Conservation (phyloP, 140 eudicot genomes). For the Ambrosia hybrid region DNA sequence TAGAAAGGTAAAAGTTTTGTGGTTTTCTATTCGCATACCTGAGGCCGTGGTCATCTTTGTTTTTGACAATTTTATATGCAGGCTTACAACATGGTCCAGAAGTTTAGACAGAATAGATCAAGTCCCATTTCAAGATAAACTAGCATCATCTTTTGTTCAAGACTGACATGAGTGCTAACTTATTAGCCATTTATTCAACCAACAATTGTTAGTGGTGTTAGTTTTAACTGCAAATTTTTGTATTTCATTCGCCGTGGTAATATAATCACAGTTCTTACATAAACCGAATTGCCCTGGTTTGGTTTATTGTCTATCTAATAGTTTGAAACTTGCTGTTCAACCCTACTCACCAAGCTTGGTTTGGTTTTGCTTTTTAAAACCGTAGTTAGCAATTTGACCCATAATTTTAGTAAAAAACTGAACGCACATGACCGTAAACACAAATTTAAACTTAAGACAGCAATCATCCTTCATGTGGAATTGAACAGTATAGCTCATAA, state of each 20-base stretch:
- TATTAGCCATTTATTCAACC: neutral
- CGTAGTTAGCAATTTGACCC: neutral
- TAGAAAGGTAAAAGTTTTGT: slow-evolving; percentile 59
- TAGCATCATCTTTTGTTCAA: neutral
- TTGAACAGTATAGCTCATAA: slow-evolving; percentile 23
- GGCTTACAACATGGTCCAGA: slow-evolving; percentile 77
- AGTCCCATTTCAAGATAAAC: slow-evolving; percentile 30
- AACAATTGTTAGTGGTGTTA: neutral
- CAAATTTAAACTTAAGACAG: neutral
- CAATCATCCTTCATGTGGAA: slow-evolving; percentile 5
- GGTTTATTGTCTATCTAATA: no score
- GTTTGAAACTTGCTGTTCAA: no score
- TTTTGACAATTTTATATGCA: slow-evolving; percentile 22
- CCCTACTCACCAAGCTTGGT: no score
- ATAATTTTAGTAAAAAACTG: neutral
- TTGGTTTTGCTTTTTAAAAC: neutral
- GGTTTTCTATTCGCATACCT: neutral
- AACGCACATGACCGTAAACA: neutral
- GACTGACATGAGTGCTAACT: slow-evolving; percentile 1
- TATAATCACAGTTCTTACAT: no score
- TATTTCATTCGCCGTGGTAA: no score
- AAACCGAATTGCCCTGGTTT: no score
- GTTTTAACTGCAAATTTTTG: no score
- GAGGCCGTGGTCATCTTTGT: neutral
- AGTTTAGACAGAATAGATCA: slow-evolving; percentile 50